Conservation (phyloP, 129 eudicot genomes). For the Gnaphalium uliginosum region DNA sequence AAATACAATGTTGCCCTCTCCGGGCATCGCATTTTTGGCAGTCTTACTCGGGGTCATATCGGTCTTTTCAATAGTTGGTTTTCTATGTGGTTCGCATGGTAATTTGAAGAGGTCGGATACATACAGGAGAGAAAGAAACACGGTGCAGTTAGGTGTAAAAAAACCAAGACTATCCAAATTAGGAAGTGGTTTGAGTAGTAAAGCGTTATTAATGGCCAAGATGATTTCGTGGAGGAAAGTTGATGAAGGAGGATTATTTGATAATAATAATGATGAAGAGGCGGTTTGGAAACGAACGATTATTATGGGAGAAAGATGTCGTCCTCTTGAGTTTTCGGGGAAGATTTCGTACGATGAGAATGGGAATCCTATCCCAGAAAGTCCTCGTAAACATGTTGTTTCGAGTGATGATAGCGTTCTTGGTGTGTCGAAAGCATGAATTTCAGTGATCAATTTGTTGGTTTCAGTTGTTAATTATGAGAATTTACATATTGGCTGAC, state of each 20-base stretch:
- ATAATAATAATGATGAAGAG: conserved; percentile 40
- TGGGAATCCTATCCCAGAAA: conserved; percentile 57
- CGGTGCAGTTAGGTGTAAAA: conserved; percentile 33
- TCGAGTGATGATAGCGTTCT: conserved; percentile 5
- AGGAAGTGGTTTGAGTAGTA: conserved; percentile 54
- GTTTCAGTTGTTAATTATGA: neutral
- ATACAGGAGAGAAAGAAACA: conserved; percentile 26
- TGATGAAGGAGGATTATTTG: conserved; percentile 27
- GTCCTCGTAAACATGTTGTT: conserved; percentile 28
- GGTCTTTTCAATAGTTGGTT: conserved; percentile 43
- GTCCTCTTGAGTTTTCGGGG: conserved; percentile 80
- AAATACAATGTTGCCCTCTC: conserved; percentile 29
- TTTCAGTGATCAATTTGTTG: neutral
- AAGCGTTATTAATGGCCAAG: conserved; percentile 63
- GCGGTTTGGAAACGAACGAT: conserved; percentile 83
- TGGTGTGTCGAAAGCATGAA: conserved; percentile 21
- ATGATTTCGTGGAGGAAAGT: conserved; percentile 79
- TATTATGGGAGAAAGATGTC: conserved; percentile 79
- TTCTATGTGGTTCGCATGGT: conserved; percentile 58
- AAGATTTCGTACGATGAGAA: conserved; percentile 59
- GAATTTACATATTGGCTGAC: neutral
- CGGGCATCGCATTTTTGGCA: conserved; percentile 29
- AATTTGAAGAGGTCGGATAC: conserved; percentile 24
- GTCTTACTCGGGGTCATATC: conserved; percentile 36
- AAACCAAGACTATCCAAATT: conserved; percentile 37